Evolutionary conservation across 1,284 basidiomycete species (phyloP).

Genomic region (Leccinum insigne): DNA sequence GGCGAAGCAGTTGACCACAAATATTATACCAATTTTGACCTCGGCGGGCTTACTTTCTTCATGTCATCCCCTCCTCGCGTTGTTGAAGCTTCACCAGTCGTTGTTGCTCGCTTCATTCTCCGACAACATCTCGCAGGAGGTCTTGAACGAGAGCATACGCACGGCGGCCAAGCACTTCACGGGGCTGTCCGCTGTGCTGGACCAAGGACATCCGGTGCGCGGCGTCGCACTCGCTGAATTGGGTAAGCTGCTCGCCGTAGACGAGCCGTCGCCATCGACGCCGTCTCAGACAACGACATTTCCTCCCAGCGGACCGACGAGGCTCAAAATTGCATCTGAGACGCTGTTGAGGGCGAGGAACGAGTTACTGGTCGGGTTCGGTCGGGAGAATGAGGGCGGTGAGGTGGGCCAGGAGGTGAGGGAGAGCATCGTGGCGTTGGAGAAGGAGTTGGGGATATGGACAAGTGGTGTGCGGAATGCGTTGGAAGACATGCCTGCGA

Average conservation of each 20-base stretch:
- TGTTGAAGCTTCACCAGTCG: slow-evolving; percentile 68
- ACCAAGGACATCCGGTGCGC: slow-evolving; percentile 75
- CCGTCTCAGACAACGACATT: too few species aligned
- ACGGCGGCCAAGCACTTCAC: slow-evolving; percentile 55
- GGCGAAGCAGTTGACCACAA: slow-evolving; percentile 60
- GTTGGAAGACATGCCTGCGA: slow-evolving; percentile 20
- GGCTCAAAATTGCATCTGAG: too few species aligned
- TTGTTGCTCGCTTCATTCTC: slow-evolving; percentile 59
- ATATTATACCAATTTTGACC: slow-evolving; percentile 61
- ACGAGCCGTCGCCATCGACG: slow-evolving; percentile 26
- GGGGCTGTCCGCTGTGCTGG: slow-evolving; percentile 57
- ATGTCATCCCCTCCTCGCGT: slow-evolving; percentile 74
- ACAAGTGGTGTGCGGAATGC: slow-evolving; percentile 28
- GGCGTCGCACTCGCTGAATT: slow-evolving; percentile 78
- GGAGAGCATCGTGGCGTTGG: too few species aligned
- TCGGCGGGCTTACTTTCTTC: slow-evolving; percentile 57
- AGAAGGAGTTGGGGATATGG: too few species aligned
- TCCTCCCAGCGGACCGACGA: too few species aligned
- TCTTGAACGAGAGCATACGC: slow-evolving; percentile 65
- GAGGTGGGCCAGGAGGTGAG: too few species aligned
- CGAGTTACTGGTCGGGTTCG: too few species aligned
- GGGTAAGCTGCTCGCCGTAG: slow-evolving; percentile 78
- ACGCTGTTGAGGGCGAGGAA: too few species aligned
- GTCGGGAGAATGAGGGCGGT: too few species aligned
- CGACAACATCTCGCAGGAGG: slow-evolving; percentile 41